These are phyloP conservation scores for Davidsoniella virescens DNA, from an alignment of 2,329 filamentous ascomycete genomes.

Conservation along the genomic window DNA sequence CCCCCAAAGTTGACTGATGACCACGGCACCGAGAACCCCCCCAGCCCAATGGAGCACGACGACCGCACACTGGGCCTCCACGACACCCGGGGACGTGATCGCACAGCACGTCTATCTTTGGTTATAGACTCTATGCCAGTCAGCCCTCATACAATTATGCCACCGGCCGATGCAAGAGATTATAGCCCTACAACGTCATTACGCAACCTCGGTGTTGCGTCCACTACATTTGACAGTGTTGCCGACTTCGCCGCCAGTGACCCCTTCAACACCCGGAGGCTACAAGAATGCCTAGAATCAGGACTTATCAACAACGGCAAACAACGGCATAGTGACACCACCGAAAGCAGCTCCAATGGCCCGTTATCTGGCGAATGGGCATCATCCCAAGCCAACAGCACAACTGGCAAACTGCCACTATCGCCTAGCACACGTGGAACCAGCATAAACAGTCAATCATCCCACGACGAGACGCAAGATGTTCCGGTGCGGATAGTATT, in stretches of 20 bases:
- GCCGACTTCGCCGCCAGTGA: slow-evolving; percentile 34
- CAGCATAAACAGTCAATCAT: slow-evolving; percentile 46
- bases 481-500: slow-evolving; percentile 8
- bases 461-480: slow-evolving; percentile 27
- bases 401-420: slow-evolving; percentile 46
- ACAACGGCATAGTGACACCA: slow-evolving; percentile 44
- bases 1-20: neutral
- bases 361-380: slow-evolving; percentile 42
- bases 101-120: neutral
- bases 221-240: slow-evolving; percentile 26
- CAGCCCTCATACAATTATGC: slow-evolving; percentile 3
- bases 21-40: neutral
- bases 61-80: neutral
- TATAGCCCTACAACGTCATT: neutral
- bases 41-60: slow-evolving; percentile 2
- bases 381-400: slow-evolving; percentile 45
- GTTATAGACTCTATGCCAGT: slow-evolving; percentile 3
- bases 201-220: neutral
- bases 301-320: slow-evolving; percentile 22
- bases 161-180: neutral
- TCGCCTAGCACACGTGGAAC: slow-evolving; percentile 51
- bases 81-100: neutral
- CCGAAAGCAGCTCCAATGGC: slow-evolving; percentile 41
- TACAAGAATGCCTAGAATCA: neutral
- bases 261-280: slow-evolving; percentile 25